phyloP scores from a whole-genome alignment of 2,329 filamentous ascomycete species.

The Bipolaris sorokiniana region DNA sequence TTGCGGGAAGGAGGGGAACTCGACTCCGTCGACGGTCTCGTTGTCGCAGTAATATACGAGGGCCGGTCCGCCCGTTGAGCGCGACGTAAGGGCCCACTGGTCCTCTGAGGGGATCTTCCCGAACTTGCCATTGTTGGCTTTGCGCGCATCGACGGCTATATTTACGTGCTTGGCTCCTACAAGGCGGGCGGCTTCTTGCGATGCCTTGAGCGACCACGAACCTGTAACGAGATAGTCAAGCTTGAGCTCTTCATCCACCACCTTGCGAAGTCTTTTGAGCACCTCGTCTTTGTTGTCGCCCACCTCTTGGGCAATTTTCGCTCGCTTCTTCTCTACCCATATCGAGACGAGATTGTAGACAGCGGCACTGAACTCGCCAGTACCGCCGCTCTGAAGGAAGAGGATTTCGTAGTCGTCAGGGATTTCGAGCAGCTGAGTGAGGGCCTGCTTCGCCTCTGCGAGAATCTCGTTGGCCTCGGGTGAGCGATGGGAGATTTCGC shows the following conservation, averaged over 20 bases:
- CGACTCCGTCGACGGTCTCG: slow-evolving; percentile 92
- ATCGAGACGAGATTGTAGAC: slow-evolving; percentile 83
- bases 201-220: slow-evolving; percentile 88
- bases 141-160: slow-evolving; percentile 70
- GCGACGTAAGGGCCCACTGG: slow-evolving; percentile 73
- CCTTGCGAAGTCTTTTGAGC: slow-evolving; percentile 65
- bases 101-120: slow-evolving; percentile 79
- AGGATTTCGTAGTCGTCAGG: slow-evolving; percentile 86
- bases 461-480: slow-evolving; percentile 79
- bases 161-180: slow-evolving; percentile 82
- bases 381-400: slow-evolving; percentile 87
- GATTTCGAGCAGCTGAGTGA: slow-evolving; percentile 77
- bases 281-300: slow-evolving; percentile 62
- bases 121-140: slow-evolving; percentile 78
- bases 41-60: slow-evolving; percentile 93
- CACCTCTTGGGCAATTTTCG: slow-evolving; percentile 63
- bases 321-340: slow-evolving; percentile 76
- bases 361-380: slow-evolving; percentile 81
- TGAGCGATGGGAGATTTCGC: slow-evolving; percentile 90
- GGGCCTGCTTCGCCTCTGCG: slow-evolving; percentile 75
- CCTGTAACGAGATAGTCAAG: slow-evolving; percentile 92
- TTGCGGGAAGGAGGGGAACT: slow-evolving; percentile 78
- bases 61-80: slow-evolving; percentile 61
- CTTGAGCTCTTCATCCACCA: slow-evolving; percentile 73
- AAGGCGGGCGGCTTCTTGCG: slow-evolving; percentile 79